These are phyloP conservation scores for Bocquillonia castaneifolia DNA, from an alignment of 441 rosid species.

Conservation along the genomic window DNA sequence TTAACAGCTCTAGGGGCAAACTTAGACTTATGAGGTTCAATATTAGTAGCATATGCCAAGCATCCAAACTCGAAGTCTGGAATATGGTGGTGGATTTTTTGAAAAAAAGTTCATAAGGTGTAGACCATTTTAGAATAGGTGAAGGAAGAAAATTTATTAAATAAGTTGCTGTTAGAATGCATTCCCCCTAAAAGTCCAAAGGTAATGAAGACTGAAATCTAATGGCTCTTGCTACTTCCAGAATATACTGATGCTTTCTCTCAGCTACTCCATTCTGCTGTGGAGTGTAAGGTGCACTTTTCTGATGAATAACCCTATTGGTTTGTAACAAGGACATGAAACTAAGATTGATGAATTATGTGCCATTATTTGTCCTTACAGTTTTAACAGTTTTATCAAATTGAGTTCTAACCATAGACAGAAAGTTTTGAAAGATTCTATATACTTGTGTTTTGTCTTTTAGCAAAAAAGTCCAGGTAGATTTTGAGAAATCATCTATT, in stretches of 20 bases:
- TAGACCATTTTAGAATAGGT: background rate
- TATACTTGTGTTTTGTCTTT: background rate
- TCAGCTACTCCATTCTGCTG: background rate
- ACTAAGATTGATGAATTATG: background rate
- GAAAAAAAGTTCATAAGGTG: background rate
- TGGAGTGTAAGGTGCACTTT: background rate
- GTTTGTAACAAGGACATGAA: background rate
- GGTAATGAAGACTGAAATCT: background rate
- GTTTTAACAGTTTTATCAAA: background rate
- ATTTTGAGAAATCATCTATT: background rate
- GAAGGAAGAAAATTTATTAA: background rate
- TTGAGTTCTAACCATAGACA: background rate
- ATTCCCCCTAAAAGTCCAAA: background rate
- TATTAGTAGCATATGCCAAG: background rate
- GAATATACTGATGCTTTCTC: background rate
- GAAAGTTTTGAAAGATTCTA: background rate
- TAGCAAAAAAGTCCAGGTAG: background rate
- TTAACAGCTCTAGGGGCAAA: background rate
- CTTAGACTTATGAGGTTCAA: background rate
- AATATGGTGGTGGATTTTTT: background rate
- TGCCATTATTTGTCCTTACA: background rate
- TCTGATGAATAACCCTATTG: background rate
- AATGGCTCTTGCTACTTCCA: background rate
- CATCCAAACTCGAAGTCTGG: background rate
- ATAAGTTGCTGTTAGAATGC: background rate